Evolutionary conservation across 257 asterid species (phyloP), one percentile per base, ranked within the genome.

Genomic region (Orobanche coerulescens): DNA sequence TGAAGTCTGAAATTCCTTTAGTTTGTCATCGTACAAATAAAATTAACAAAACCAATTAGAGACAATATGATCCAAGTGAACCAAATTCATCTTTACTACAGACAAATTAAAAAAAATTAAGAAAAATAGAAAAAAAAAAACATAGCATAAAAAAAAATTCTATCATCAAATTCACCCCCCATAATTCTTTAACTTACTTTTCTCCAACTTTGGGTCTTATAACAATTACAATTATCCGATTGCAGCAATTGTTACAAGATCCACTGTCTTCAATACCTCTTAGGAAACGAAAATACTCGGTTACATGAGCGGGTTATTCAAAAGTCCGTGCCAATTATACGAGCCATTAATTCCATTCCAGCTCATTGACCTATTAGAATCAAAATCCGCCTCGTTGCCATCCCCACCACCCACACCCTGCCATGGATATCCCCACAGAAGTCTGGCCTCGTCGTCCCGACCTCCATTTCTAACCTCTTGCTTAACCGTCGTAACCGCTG

Each of bases 401-500:
- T 77, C 80, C 3, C 66, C 79, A 3, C 73, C 70, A 5, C n/a
- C n/a, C n/a, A 9, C 2, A 18, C 19, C 31, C 64, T 71, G 80
- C 97, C 95, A 87, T n/a, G 97, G 96, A 48, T 80, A 80, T 8
- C 94, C 93, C 88, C 90, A 82, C 15, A 88, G 75, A 3, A 78
- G 71, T 53, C 76, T 76, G 8, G n/a, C n/a, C n/a, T n/a, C n/a
- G n/a, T n/a, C n/a, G n/a, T n/a, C 31, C 2, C 31, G 3, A 26
- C 31, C 31, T 1, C 69, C 75, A 49, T 59, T 61, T 75, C 76
- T 43, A 63, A 76, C 66, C 56, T 90, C 96, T 44, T 87, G 91
- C 68, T 84, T 87, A 77, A 83, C 85, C 4, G n/a, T n/a, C n/a
- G n/a, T n/a, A n/a, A n/a, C n/a, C n/a, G n/a, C n/a, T n/a, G n/a